Evolutionary conservation across 345 rosid species (phyloP).

Genomic region (Jatropha curcas): DNA sequence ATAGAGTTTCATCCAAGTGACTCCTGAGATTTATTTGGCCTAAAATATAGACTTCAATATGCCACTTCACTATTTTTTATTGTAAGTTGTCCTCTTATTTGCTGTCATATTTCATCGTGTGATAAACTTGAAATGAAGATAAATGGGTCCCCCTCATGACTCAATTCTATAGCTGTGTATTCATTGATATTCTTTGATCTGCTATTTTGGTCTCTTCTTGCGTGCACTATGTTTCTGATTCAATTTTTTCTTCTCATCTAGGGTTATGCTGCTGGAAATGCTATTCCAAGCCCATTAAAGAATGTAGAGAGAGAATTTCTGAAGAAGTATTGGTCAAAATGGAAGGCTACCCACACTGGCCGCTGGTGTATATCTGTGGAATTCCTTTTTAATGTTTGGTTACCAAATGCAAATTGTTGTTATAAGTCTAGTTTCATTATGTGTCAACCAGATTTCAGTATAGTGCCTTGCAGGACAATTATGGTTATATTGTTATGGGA

Average conservation of each 20-base stretch:
- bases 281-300: conserved; percentile 84
- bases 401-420: not conserved
- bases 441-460: not conserved
- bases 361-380: conserved; percentile 53
- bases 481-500: not conserved
- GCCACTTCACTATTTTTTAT: not conserved
- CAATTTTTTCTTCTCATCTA: conserved; percentile 29
- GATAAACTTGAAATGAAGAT: not conserved
- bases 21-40: not conserved
- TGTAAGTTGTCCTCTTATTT: not conserved
- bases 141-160: not conserved
- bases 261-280: conserved; percentile 97
- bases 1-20: not conserved
- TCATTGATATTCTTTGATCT: not conserved
- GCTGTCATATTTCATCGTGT: not conserved
- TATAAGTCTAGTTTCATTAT: not conserved
- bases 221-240: not conserved
- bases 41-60: not conserved
- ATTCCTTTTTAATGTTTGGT: not conserved
- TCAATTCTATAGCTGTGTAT: not conserved
- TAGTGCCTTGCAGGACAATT: not conserved
- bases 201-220: not conserved
- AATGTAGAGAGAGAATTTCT: conserved; percentile 80
- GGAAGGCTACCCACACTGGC: conserved; percentile 84
- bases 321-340: conserved; percentile 87